phyloP scores from a whole-genome alignment of 1,139 yeast species.

The Lodderomyces oxycetoniae region DNA sequence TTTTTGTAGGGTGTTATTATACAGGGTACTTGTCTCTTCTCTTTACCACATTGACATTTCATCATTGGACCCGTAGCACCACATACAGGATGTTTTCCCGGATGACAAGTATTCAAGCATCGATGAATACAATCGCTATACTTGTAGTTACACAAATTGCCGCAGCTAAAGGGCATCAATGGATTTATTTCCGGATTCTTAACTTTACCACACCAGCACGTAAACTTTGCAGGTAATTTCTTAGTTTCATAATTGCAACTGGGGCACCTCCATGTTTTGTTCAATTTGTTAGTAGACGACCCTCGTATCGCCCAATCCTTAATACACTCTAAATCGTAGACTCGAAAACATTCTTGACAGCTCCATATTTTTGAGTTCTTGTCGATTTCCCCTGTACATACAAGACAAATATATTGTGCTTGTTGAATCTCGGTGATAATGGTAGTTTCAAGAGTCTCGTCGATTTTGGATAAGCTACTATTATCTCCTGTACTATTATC shows the following conservation, averaged over 20 bases:
- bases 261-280: constrained; percentile 79
- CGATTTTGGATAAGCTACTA: constrained; percentile 6
- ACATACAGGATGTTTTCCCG: constrained; percentile 85
- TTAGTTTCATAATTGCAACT: constrained; percentile 61
- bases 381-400: constrained; percentile 79
- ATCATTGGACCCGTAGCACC: constrained; percentile 70
- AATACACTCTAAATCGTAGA: constrained; percentile 77
- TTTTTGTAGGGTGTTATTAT: constrained; percentile 59
- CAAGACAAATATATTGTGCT: constrained; percentile 72
- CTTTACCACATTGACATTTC: constrained; percentile 73
- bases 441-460: constrained; percentile 35
- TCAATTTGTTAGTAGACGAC: constrained; percentile 50
- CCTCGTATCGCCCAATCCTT: constrained; percentile 79
- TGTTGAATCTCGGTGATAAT: constrained; percentile 53
- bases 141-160: constrained; percentile 65
- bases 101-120: constrained; percentile 76
- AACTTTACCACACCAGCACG: constrained; percentile 89
- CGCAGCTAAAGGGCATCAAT: constrained; percentile 81
- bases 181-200: constrained; percentile 60
- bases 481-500: constrained; percentile 9
- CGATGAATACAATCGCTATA: constrained; percentile 65
- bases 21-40: constrained; percentile 65
- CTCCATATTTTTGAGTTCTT: constrained; percentile 67
- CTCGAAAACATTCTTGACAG: constrained; percentile 68
- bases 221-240: constrained; percentile 55